Evolutionary conservation across 2,329 filamentous ascomycete genomes (phyloP).

Genomic region (Neonectria punicea): DNA sequence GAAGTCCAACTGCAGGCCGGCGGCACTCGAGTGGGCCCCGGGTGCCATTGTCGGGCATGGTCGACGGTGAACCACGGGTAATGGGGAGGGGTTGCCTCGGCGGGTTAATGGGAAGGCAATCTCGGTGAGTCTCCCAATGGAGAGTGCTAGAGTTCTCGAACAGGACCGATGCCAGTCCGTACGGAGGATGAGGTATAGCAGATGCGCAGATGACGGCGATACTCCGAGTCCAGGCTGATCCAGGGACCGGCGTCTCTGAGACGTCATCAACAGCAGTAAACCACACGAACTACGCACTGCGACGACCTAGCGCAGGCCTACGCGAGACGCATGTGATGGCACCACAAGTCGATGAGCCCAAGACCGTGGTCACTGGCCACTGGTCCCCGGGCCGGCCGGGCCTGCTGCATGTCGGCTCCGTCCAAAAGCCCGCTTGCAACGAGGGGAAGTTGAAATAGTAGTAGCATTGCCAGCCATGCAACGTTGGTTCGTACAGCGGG

Average conservation of each 20-base stretch:
- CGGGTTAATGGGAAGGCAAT: not conserved
- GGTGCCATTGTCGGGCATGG: not conserved
- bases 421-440: not conserved
- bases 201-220: not conserved
- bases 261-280: not conserved
- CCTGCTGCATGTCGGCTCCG: constrained; percentile 10
- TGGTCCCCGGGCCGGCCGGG: not conserved
- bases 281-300: constrained; percentile 9
- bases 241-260: not conserved
- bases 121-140: not conserved
- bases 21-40: constrained; percentile 16
- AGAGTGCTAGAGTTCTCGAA: not conserved
- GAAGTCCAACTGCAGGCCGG: constrained; percentile 12
- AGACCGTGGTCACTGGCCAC: not conserved
- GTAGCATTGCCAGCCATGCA: not conserved
- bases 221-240: not conserved
- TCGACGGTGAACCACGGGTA: constrained; percentile 8
- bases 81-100: constrained; percentile 13
- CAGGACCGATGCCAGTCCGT: not conserved
- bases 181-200: not conserved
- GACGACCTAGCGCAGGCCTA: not conserved
- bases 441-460: constrained; percentile 5
- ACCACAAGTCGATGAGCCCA: constrained; percentile 3
- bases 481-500: constrained; percentile 1
- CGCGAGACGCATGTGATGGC: not conserved